Base-by-base conservation (phyloP, 2,329 filamentous ascomycete species). In the Daldinia sp. region DNA sequence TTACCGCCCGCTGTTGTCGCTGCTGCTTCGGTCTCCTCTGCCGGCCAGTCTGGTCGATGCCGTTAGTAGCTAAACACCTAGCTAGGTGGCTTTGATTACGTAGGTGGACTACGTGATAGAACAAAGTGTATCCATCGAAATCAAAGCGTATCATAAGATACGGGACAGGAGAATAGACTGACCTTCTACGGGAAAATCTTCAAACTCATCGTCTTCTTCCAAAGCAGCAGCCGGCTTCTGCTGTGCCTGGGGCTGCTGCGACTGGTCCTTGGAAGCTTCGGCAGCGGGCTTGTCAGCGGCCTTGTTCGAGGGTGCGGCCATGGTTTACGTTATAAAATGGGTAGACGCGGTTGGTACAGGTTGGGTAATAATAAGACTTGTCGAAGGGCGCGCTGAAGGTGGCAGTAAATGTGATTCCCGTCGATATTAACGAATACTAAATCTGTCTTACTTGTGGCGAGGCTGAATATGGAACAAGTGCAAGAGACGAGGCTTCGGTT, bases 181-280 rank as follows among this genome's bases (percentile, higher is more conserved):
- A 97, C 95, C 93, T 81, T 99, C 94, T 58, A 96, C 91, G 23
- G 95, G 95, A 75, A 99, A 99, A 78, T 99, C 95, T 77, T 99
- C 95, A 74, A 99, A 99, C 82, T 99, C 95, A 78, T 99, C 95
- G 75, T 99, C 95, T 78, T 99, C 95, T 78, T 97, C 95, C 25
- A 98, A 85, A 61, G 91, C 86, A 30, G 89, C 81, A 56, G 83
- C 78, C 61, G 87, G 82, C 78, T 90, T 90, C 75, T 88, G 82
- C 73, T 87, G 81, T 69, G 83, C 81, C 69, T 87, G 81, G 69
- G 83, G 81, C 70, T 83, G 81, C 61, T 77, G 74, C 51, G 83
- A 80, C 58, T 79, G 76, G 65, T 79, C 77, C 78, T 78, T 77
- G 37, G 70, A 76, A 78, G 74, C 73, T 66, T 79, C 77, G 62